Evolutionary conservation across 345 rosid species (phyloP).

Genomic region (Microthlaspi erraticum): DNA sequence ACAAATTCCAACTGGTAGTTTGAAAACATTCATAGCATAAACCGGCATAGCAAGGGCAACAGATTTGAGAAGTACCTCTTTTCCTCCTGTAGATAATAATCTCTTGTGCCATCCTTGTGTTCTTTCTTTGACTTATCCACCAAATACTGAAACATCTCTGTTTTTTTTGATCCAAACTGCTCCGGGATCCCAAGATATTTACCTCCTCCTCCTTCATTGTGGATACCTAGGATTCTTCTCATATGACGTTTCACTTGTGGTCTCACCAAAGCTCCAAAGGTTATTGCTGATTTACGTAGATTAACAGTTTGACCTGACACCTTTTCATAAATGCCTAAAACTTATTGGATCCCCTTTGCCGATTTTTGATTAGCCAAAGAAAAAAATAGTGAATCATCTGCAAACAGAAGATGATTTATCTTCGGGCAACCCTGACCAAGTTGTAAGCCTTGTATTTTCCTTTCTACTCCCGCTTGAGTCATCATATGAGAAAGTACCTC

Average conservation of each 20-base stretch:
- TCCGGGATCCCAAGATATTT: not conserved
- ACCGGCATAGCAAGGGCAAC: not conserved
- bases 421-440: not conserved
- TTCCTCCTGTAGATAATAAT: not conserved
- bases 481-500: not conserved
- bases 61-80: not conserved
- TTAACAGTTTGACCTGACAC: not conserved
- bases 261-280: not conserved
- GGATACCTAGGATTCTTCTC: not conserved
- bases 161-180: not conserved
- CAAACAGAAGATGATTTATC: not conserved
- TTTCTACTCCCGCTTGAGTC: too few relatives aligned
- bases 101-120: not conserved
- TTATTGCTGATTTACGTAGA: not conserved
- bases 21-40: not conserved
- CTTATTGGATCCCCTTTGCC: too few relatives aligned
- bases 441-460: not conserved
- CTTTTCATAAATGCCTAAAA: not conserved
- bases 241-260: fast-evolving
- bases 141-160: not conserved
- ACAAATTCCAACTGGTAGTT: not conserved
- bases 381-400: not conserved
- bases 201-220: not conserved
- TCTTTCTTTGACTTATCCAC: not conserved
- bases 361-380: not conserved